These are phyloP conservation scores for Pythium vanterpoolii DNA, from an alignment of 352 stramenopile genomes.

Conservation along the genomic window DNA sequence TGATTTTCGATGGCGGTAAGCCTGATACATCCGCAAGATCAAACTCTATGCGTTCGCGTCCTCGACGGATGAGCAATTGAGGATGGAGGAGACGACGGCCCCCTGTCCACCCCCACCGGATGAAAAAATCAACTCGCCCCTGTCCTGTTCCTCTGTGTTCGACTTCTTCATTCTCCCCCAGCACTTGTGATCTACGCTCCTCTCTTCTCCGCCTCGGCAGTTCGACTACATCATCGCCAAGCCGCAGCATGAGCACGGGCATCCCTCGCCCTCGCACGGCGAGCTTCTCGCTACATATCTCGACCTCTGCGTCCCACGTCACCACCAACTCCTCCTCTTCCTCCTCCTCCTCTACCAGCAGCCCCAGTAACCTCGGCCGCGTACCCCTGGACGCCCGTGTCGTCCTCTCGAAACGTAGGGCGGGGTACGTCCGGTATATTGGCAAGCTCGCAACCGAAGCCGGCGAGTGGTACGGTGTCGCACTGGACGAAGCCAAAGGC, in stretches of 20 bases:
- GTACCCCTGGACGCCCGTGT: constrained; percentile 55
- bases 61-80: constrained; percentile 3
- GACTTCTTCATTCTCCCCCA: neutral
- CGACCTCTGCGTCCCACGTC: neutral
- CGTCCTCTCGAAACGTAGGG: constrained; percentile 50
- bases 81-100: neutral
- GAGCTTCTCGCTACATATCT: constrained; percentile 28
- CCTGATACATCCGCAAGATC: neutral
- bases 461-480: constrained; percentile 69
- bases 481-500: constrained; percentile 59
- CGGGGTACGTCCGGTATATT: constrained; percentile 55
- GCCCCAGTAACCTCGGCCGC: constrained; percentile 24
- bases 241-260: constrained; percentile 18
- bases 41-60: neutral
- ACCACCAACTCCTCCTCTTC: neutral
- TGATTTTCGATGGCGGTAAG: neutral
- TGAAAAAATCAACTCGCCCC: too few relatives aligned
- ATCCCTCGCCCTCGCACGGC: constrained; percentile 20
- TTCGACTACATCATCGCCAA: too few relatives aligned
- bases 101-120: neutral
- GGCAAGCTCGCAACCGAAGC: constrained; percentile 51
- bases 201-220: constrained; percentile 1
- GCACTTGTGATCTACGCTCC: constrained; percentile 14
- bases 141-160: neutral
- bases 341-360: neutral